Evolutionary conservation across 805 yeast species (phyloP), one percentile per base, ranked within the genome.

Genomic region (Kluyveromyces starmeri): DNA sequence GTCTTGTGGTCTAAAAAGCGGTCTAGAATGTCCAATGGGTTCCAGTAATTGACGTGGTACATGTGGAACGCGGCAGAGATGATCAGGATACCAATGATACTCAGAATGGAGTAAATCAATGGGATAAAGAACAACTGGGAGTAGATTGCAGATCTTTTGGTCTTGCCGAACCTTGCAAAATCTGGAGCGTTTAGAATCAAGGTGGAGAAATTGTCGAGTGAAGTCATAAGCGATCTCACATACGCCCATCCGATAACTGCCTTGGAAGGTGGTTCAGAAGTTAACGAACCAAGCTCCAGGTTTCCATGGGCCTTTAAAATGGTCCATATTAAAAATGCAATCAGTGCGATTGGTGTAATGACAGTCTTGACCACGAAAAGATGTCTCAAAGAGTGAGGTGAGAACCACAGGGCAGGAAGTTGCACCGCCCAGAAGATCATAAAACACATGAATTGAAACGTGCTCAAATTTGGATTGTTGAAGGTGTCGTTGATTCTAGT

Each of bases 301-400:
- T 48, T 75, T 25, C 95, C 94, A 34, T 74, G 72, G 19, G 94
- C 83, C 53, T 83, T 80, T 30, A 73, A 77, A 33, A 84, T 61
- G 4, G 94, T 73, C 96, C 96, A 88, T 23, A 83, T 69, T 47
- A 88, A 65, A 53, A 86, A 83, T 0, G 78, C 83, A 41, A 88
- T 64, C 20, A 94, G 94, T 1, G 94, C 95, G 36, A 80, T 62
- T 4, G 96, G 95, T 35, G 83, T 80, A 20, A 80, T 61, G 45
- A 73, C 68, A 2, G 95, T 80, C 58, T 88, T 88, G 40, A 77
- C 69, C 0, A 95, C 79, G 64, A 86, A 88, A 42, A 88, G 67
- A 59, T 83, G 86, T 50, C 94, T 75, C 41, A 88, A 72, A 34
- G 73, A 69, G 48, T 88, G 94, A 14, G 95, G 94, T 37, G 79